These are phyloP conservation scores for Berkeleyomyces rouxiae DNA, from an alignment of 2,329 filamentous ascomycete species.

Conservation along the genomic window DNA sequence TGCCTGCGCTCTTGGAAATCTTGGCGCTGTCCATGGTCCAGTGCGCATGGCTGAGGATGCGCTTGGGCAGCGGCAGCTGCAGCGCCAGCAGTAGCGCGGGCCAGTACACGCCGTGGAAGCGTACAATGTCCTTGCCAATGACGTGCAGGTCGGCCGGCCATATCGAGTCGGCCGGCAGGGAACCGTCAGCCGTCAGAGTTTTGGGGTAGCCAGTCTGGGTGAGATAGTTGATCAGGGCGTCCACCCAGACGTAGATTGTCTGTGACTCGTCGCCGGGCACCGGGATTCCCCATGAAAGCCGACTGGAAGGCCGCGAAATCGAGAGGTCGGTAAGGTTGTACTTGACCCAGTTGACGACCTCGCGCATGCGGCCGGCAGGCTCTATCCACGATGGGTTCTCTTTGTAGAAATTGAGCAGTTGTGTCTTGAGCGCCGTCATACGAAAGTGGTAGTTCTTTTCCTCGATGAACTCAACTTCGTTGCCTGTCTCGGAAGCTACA, in stretches of 20 bases:
- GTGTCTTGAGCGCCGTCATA: conserved; percentile 66
- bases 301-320: conserved; percentile 62
- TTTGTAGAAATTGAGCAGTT: conserved; percentile 61
- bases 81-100: conserved; percentile 87
- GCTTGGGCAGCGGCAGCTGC: conserved; percentile 58
- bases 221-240: conserved; percentile 86
- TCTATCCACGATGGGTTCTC: conserved; percentile 63
- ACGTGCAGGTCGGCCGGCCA: conserved; percentile 92
- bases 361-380: conserved; percentile 55
- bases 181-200: conserved; percentile 16
- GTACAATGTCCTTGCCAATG: conserved; percentile 89
- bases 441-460: conserved; percentile 93
- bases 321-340: conserved; percentile 74
- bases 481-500: conserved; percentile 73
- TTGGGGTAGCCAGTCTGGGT: conserved; percentile 49
- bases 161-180: conserved; percentile 49
- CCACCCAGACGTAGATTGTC: conserved; percentile 96
- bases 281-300: conserved; percentile 73
- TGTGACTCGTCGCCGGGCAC: conserved; percentile 73
- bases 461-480: conserved; percentile 84
- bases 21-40: conserved; percentile 87
- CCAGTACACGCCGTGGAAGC: conserved; percentile 97
- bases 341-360: conserved; percentile 61
- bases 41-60: conserved; percentile 77
- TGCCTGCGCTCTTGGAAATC: conserved; percentile 93